These are phyloP conservation scores for Fusarium buharicum DNA, from an alignment of 2,329 filamentous ascomycete species.

Conservation along the genomic window DNA sequence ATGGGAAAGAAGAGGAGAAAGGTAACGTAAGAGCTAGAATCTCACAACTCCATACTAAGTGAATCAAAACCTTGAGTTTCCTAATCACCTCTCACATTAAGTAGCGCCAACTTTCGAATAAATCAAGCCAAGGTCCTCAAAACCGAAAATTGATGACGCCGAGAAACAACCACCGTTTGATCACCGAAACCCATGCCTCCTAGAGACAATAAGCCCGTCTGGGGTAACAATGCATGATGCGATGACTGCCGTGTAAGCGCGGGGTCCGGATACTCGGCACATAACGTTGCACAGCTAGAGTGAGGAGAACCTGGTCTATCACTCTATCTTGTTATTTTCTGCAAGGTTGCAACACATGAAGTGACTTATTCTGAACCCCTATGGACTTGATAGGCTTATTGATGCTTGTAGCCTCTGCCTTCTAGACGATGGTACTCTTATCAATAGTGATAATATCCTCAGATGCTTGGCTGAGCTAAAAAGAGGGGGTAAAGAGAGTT, in stretches of 20 bases:
- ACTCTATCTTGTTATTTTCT: background rate
- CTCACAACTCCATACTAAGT: background rate
- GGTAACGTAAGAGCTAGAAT: background rate
- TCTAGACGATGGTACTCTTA: background rate
- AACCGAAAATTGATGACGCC: conserved; percentile 15
- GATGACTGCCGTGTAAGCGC: conserved; percentile 20
- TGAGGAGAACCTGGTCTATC: background rate
- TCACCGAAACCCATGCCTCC: conserved; percentile 31
- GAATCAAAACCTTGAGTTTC: background rate
- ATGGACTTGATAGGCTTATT: background rate
- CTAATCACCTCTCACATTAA: conserved; percentile 15
- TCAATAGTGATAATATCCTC: background rate
- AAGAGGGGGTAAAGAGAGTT: conserved; percentile 5
- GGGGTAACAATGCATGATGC: conserved; percentile 15
- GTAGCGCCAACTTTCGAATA: conserved; percentile 3
- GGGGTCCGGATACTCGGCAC: conserved; percentile 38
- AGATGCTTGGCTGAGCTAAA: background rate
- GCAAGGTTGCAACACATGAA: background rate
- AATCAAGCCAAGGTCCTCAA: conserved; percentile 11
- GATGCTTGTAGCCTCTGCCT: background rate
- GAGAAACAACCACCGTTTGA: conserved; percentile 31
- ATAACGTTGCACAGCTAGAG: conserved; percentile 4
- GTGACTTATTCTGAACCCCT: background rate
- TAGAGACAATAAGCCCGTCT: conserved; percentile 17
- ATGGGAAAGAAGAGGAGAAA: background rate